These are phyloP conservation scores for Viola pubescens DNA, from an alignment of 441 rosid genomes.

Conservation along the genomic window DNA sequence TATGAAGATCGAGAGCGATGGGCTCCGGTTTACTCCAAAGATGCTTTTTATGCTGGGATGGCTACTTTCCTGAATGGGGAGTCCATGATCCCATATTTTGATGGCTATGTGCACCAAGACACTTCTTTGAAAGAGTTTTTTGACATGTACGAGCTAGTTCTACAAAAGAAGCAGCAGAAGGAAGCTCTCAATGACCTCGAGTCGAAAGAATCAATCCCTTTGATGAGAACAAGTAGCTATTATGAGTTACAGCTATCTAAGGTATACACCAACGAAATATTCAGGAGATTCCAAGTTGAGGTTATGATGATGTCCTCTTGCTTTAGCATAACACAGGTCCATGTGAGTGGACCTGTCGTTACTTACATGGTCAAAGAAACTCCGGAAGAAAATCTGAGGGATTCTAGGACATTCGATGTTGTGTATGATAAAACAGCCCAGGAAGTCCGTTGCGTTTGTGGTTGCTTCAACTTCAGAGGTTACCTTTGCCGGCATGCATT, in stretches of 20 bases:
- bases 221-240: slow-evolving; percentile 44
- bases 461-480: slow-evolving; percentile 62
- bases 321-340: slow-evolving; percentile 40
- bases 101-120: slow-evolving; percentile 43
- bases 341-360: slow-evolving; percentile 33
- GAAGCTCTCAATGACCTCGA: slow-evolving; percentile 56
- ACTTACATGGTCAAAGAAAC: slow-evolving; percentile 55
- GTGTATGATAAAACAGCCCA: slow-evolving; percentile 47
- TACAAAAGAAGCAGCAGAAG: slow-evolving; percentile 41
- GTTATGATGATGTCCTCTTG: slow-evolving; percentile 64
- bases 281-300: slow-evolving; percentile 69
- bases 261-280: slow-evolving; percentile 54
- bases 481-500: slow-evolving; percentile 66
- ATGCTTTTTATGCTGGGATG: slow-evolving; percentile 54
- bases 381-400: slow-evolving; percentile 37
- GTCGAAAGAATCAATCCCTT: slow-evolving; percentile 36
- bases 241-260: slow-evolving; percentile 74
- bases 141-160: slow-evolving; percentile 42
- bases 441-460: slow-evolving; percentile 64
- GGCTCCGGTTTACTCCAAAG: slow-evolving; percentile 77
- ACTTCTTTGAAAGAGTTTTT: slow-evolving; percentile 65
- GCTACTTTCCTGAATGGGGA: slow-evolving; percentile 40
- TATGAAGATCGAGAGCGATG: slow-evolving; percentile 62
- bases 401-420: slow-evolving; percentile 49
- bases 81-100: slow-evolving; percentile 37